Evolutionary conservation across 129 eudicot genomes (phyloP).

Genomic region (Arctium minus): DNA sequence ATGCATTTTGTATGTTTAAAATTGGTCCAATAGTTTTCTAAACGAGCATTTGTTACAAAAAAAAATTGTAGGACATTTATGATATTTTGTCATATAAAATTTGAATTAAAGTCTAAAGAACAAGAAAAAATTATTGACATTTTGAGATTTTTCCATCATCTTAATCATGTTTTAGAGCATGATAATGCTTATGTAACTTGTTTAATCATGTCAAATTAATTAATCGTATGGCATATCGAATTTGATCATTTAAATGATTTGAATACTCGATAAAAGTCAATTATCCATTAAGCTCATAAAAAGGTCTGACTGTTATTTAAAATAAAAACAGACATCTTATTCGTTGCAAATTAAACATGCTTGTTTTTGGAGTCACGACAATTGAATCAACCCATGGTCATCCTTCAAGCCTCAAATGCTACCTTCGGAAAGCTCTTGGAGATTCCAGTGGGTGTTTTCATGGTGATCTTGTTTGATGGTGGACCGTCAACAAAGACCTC

Average conservation of each 20-base stretch:
- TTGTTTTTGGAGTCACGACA: background rate
- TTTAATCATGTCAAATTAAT: background rate
- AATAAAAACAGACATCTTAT: background rate
- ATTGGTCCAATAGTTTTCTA: background rate
- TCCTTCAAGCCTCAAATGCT: slow-evolving; percentile 38
- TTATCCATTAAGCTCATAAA: background rate
- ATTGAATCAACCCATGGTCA: background rate
- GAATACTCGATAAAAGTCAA: background rate
- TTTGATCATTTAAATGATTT: background rate
- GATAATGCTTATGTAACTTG: background rate
- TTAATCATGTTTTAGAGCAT: background rate
- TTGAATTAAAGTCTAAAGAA: background rate
- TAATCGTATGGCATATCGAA: background rate
- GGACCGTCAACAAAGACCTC: slow-evolving; percentile 37
- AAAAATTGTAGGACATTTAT: background rate
- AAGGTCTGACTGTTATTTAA: background rate
- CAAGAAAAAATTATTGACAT: background rate
- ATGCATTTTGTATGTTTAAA: background rate
- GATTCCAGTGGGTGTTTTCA: slow-evolving; percentile 49
- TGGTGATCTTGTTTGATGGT: slow-evolving; percentile 40
- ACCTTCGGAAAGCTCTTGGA: slow-evolving; percentile 33
- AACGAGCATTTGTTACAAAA: too few relatives aligned
- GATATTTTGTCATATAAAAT: background rate
- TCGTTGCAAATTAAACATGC: background rate
- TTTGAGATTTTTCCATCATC: background rate